Evolutionary conservation across 768 basidiomycete species (phyloP).

Genomic region (Tulasnella sp.): DNA sequence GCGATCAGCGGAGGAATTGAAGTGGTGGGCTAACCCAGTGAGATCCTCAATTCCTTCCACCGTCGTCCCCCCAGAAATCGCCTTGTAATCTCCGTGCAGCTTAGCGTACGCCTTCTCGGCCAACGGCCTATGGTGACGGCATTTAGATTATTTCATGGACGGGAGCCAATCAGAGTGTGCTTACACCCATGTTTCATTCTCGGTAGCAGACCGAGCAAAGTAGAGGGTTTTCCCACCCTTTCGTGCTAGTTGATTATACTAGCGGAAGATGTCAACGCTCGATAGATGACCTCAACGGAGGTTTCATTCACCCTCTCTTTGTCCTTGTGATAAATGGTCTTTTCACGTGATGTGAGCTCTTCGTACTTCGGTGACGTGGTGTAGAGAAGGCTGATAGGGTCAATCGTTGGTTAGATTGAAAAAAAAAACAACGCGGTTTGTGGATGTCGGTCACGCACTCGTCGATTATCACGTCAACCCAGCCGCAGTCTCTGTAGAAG

Average conservation of each 20-base stretch:
- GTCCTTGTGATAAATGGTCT: slow-evolving; percentile 40
- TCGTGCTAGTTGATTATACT: slow-evolving; percentile 35
- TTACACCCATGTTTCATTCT: slow-evolving; percentile 44
- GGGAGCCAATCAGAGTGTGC: background rate
- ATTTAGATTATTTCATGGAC: background rate
- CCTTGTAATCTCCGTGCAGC: slow-evolving; percentile 41
- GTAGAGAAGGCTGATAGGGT: slow-evolving; percentile 34
- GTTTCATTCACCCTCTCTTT: slow-evolving; percentile 26
- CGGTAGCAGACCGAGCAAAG: slow-evolving; percentile 36
- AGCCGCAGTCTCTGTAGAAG: slow-evolving; percentile 41
- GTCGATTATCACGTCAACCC: slow-evolving; percentile 46
- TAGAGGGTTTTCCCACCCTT: slow-evolving; percentile 38
- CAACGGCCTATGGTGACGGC: slow-evolving; percentile 27
- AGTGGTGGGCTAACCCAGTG: slow-evolving; percentile 35
- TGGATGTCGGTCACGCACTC: slow-evolving; percentile 37
- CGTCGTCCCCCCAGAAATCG: slow-evolving; percentile 33
- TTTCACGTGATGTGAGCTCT: slow-evolving; percentile 32
- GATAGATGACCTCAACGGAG: background rate
- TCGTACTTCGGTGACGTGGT: slow-evolving; percentile 43
- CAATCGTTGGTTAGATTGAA: background rate
- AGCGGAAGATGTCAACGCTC: background rate
- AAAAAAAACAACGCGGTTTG: background rate
- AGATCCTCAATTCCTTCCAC: slow-evolving; percentile 46
- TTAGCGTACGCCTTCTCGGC: slow-evolving; percentile 52
- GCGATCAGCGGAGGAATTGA: background rate